Conservation (phyloP, 768 basidiomycete species). For the Suillus decipiens region DNA sequence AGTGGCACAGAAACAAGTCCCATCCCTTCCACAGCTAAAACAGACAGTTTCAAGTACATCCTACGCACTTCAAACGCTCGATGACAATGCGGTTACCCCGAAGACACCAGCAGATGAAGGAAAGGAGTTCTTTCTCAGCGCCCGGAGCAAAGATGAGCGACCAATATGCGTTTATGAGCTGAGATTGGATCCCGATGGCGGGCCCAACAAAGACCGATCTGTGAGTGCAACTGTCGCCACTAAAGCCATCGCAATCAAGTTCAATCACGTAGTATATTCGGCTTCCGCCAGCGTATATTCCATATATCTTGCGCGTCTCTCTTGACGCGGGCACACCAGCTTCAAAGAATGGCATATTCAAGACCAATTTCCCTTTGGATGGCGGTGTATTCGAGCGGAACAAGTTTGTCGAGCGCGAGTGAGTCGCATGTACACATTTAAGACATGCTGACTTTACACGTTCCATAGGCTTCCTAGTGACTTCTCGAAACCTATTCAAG, state of each 20-base stretch:
- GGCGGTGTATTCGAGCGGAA: constrained; percentile 84
- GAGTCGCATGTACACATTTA: constrained; percentile 29
- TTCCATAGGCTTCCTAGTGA: constrained; percentile 72
- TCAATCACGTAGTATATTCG: constrained; percentile 77
- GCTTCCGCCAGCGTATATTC: constrained; percentile 85
- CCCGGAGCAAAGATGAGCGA: constrained; percentile 49
- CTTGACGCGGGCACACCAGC: constrained; percentile 92
- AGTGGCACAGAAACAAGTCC: not conserved
- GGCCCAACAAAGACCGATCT: constrained; percentile 81
- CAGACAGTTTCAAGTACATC: not conserved
- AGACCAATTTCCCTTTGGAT: constrained; percentile 95
- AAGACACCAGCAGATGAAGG: constrained; percentile 94
- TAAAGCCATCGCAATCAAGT: constrained; percentile 10
- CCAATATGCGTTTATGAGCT: constrained; percentile 88
- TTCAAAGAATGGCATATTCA: constrained; percentile 87
- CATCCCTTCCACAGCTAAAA: not conserved
- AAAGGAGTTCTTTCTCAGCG: constrained; percentile 80
- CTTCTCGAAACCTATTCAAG: constrained; percentile 87
- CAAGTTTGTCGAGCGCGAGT: constrained; percentile 75
- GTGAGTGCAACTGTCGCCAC: constrained; percentile 46
- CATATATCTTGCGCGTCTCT: constrained; percentile 90
- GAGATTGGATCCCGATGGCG: constrained; percentile 84
- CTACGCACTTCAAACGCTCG: constrained; percentile 1
- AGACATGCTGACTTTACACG: constrained; percentile 1
- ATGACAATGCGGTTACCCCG: constrained; percentile 49